Base-by-base conservation (phyloP, 805 yeast species). In the Spathaspora passalidarum region DNA sequence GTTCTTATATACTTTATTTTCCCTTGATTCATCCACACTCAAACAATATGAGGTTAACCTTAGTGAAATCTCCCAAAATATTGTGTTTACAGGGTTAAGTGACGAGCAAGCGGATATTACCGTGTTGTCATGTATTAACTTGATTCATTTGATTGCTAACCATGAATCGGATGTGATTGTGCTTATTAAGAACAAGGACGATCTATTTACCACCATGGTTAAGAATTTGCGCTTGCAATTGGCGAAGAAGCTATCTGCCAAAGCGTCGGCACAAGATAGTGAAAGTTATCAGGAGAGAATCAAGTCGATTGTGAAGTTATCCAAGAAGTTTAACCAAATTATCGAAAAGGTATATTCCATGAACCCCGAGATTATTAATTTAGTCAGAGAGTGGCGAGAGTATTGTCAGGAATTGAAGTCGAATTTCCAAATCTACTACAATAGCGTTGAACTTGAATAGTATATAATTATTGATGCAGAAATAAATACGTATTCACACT, bases 251-350 rank as follows among this genome's bases (percentile, higher is more conserved):
- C 63, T 81, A 44, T 74, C 79, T 49, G 82, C 78, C 20, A 81
- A 75, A 44, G 84, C 88, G 6, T 80, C 82, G n/a, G 77, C 82
- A 44, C 88, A 84, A 58, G 88, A 82, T 47, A 62, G 77, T 19
- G 89, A 83, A 54, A 76, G 73, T 47, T 73, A 72, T 44, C 74
- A 76, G 46, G 86, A 81, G 39, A 63, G 72, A 2, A 51, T 65
- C 18, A 61, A 68, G 38, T 61, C 73, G 2, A 57, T 69, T 6
- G 55, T 63, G 10, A 56, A 51, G 23, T 57, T 68, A 42, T 54
- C 61, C n/a, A 65, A 63, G 45, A 54, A 48, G 16, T 51, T 63
- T 11, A 41, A 42, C 37, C 8, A 14, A 13, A 17, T 47, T 14
- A 34, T 47, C 4, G 47, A 47, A 10, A 39, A 37, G 17, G 20